Base-by-base conservation (phyloP, 495 filamentous ascomycete species). In the Penicillium coffeae region DNA sequence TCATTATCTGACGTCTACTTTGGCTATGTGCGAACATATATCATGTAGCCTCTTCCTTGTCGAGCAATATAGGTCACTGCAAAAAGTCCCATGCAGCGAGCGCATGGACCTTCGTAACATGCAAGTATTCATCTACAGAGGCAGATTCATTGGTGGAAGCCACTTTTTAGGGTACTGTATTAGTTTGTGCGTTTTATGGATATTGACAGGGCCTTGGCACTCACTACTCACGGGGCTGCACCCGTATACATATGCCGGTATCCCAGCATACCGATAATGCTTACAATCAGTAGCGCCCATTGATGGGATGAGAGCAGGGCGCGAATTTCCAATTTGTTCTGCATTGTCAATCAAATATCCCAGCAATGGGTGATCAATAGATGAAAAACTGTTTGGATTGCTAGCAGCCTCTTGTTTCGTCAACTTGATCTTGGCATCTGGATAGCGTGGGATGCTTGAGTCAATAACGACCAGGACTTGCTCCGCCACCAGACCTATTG, bases 271-370 rank as follows among this genome's bases (percentile, higher is more conserved):
- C 13, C 45, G 45, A 13, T 48, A 48, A 32, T 48, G 45, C 22
- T 48, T 48, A 22, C 37, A 41, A 33, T 48, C 45, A 2, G 45
- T 48, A 34, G 45, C 45, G 13, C 45, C 45, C 45, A 48, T 48
- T 10, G 45, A 48, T 14, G 45, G 45, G 21, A 48, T 48, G 0
- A 39, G 21, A 3, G 20, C 20, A 15, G 45, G 35, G 39, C 22
- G 45, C 1, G n/a, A 30, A 2, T 13, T 36, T 8, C 45, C 45
- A 3, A 39, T 36, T 1, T 13, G 3, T 9, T 48, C 35, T 13
- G 37, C 45, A 15, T 40, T 48, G 10, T 48, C 21, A 32, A 30
- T 30, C 12, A 48, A 15, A 34, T 39, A 22, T 1, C 2, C 36
- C 18, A 48, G 27, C 3, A 48, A 20, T 7, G 45, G 36, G n/a